Base-by-base conservation (phyloP, 2,329 filamentous ascomycete genomes). In the Claviceps monticola region DNA sequence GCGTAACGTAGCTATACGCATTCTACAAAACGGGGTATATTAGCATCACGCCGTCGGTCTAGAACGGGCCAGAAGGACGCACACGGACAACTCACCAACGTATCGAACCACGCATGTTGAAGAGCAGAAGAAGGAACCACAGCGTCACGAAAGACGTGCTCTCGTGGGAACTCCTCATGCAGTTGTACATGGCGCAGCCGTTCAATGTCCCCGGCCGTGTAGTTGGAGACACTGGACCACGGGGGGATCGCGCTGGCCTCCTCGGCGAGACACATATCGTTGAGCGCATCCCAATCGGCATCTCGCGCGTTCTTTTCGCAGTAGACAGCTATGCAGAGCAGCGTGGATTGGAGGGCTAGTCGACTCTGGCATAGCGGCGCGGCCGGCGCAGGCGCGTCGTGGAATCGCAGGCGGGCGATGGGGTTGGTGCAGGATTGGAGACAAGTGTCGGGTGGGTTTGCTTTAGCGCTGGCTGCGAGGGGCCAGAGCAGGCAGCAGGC, bases 281-380 rank as follows among this genome's bases (percentile, higher is more conserved):
- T 70, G 48, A 70, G 54, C 8, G 52, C 52, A 2, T 21, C 45
- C 13, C 69, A 46, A 0, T 62, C 65, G 0, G 41, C 56, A 1
- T 54, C 53, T 8, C 59, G 54, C 2, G 62, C 60, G 0, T 55
- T 58, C 2, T 54, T 53, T 34, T 56, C 56, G 54, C 71, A 73
- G 57, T 69, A 66, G 3, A 64, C 55, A 4, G 60, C 55, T 11
- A 68, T 45, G 39, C 71, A 74, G 0, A 73, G 53, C 16, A 67
- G 71, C 8, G 70, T 55, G 2, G 69, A 71, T 1, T 56, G 7
- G 2, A 64, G 54, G 1, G 57, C 55, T 29, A 62, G 55, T 0
- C 51, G 56, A 36, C 66, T 70, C 34, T 60, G 54, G 52, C 68
- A 71, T 1, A 57, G 49, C 14, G 55, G 54, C 14, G 56, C 54